Evolutionary conservation across 2,329 filamentous ascomycete species (phyloP).

Genomic region (Exophiala sideris): DNA sequence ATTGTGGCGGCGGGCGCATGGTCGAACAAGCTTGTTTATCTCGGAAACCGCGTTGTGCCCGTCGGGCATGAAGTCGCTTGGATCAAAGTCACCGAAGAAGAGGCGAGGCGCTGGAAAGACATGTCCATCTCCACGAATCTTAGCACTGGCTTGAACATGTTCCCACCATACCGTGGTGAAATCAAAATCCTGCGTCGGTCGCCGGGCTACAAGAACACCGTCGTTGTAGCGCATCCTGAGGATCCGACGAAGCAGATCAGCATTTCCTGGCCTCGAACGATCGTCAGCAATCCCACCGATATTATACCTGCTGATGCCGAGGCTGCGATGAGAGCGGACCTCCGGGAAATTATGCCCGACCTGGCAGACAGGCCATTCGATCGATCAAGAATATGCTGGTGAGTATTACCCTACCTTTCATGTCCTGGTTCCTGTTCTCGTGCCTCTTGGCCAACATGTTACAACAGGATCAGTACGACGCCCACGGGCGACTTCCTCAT

Average conservation of each 20-base stretch:
- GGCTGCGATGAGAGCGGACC: no score
- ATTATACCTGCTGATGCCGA: background rate
- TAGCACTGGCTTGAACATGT: slow-evolving; percentile 50
- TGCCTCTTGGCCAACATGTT: background rate
- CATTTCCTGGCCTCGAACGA: no score
- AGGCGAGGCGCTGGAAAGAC: slow-evolving; percentile 61
- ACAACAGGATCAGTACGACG: background rate
- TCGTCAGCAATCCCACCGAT: slow-evolving; percentile 4
- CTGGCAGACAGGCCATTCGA: no score
- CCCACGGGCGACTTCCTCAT: slow-evolving; percentile 8
- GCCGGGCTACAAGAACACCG: slow-evolving; percentile 54
- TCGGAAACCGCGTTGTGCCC: slow-evolving; percentile 69
- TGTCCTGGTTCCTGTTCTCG: background rate
- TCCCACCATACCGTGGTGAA: slow-evolving; percentile 46
- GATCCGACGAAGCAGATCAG: no score
- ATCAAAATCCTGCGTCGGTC: slow-evolving; percentile 68
- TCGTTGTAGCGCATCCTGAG: background rate
- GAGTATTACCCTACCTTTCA: background rate
- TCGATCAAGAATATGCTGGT: background rate
- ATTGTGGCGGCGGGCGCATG: slow-evolving; percentile 86
- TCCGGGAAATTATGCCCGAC: no score
- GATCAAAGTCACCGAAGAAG: slow-evolving; percentile 67
- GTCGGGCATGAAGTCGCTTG: slow-evolving; percentile 81
- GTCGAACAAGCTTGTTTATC: slow-evolving; percentile 72
- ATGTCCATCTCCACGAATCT: slow-evolving; percentile 61